Evolutionary conservation across 306 rosid species (phyloP).

Genomic region (Vigna unguiculata): DNA sequence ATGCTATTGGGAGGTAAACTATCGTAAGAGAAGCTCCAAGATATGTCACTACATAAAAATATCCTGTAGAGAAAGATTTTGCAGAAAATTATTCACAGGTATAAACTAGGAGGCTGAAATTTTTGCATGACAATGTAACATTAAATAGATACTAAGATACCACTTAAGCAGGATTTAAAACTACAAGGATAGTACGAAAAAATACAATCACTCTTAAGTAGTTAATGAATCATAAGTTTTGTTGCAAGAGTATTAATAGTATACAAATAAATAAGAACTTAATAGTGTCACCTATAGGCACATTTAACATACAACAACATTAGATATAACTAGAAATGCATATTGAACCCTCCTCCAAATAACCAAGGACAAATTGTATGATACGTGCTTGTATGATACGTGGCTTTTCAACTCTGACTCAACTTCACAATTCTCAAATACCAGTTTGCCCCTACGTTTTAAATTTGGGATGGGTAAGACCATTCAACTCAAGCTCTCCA

Average conservation of each 20-base stretch:
- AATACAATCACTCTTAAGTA: neutral
- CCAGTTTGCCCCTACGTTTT: too few relatives aligned
- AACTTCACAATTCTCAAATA: too few relatives aligned
- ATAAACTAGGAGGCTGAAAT: constrained; percentile 27
- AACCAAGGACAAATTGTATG: neutral
- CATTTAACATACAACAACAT: constrained; percentile 12
- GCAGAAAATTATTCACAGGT: constrained; percentile 38
- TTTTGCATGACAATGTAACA: constrained; percentile 24
- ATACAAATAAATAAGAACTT: constrained; percentile 27
- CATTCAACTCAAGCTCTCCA: too few relatives aligned
- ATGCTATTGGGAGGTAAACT: constrained; percentile 95
- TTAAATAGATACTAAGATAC: neutral
- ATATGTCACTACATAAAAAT: constrained; percentile 89
- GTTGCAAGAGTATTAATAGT: neutral
- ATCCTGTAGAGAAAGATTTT: constrained; percentile 62
- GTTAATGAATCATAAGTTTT: constrained; percentile 15
- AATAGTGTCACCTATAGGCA: constrained; percentile 8
- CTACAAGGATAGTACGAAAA: neutral
- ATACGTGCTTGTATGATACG: too few relatives aligned
- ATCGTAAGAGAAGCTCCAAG: constrained; percentile 99
- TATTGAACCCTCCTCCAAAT: neutral
- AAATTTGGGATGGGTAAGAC: too few relatives aligned
- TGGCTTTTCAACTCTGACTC: too few relatives aligned
- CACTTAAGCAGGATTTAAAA: constrained; percentile 31
- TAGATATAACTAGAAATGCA: constrained; percentile 22